phyloP scores from a whole-genome alignment of 306 rosid genomes.

The Cucumis melo region DNA sequence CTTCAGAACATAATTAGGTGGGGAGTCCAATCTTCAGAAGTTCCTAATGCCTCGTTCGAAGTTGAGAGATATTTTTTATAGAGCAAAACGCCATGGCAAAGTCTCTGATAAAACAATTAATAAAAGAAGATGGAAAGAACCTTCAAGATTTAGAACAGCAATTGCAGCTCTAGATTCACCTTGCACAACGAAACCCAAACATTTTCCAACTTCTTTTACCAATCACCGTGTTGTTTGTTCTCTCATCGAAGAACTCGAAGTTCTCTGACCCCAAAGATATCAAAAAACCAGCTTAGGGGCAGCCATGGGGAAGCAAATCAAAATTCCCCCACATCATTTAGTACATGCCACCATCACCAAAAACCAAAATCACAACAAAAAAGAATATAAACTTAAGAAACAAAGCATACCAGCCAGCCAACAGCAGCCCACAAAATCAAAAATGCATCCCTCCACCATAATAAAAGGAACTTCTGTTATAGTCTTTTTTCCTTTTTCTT shows the following conservation, averaged over 20 bases:
- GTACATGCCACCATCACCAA: constrained; percentile 2
- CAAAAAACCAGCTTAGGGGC: constrained; percentile 10
- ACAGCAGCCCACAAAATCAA: constrained; percentile 4
- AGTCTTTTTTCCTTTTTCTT: not conserved
- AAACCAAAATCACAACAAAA: not conserved
- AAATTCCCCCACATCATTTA: constrained; percentile 5
- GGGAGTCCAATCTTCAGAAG: not conserved
- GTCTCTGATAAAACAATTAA: not conserved
- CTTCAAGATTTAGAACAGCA: not conserved
- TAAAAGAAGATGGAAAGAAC: not conserved
- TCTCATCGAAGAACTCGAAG: not conserved
- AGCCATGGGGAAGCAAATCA: not conserved
- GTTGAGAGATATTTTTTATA: not conserved
- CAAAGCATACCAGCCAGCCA: not conserved
- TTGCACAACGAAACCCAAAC: not conserved
- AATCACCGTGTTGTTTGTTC: not conserved
- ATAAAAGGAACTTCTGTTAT: not conserved
- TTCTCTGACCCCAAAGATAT: constrained; percentile 4
- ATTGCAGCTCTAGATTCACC: not conserved
- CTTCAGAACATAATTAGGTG: not conserved
- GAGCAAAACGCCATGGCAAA: not conserved
- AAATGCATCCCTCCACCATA: constrained; percentile 1
- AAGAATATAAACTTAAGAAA: not conserved
- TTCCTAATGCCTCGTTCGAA: not conserved
- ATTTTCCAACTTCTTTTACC: not conserved